phyloP scores from a whole-genome alignment of 164 flowering plant genomes.

The Taxillus chinensis region DNA sequence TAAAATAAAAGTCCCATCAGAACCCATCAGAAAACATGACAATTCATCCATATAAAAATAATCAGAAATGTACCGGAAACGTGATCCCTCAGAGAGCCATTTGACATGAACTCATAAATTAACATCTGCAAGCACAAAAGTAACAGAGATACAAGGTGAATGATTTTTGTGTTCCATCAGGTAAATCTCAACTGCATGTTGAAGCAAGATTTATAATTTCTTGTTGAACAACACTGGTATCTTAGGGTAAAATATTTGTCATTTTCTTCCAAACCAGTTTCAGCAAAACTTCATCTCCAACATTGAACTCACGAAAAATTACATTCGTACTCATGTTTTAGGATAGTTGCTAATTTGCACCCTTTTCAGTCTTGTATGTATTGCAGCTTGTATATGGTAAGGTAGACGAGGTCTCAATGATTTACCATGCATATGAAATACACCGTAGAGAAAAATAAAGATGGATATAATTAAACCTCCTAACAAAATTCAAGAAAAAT shows the following conservation, averaged over 20 bases:
- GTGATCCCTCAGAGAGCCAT: constrained; percentile 4
- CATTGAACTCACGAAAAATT: too few species aligned
- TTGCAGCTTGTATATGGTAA: too few species aligned
- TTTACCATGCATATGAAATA: too few species aligned
- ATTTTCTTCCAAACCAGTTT: too few species aligned
- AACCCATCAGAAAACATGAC: not conserved
- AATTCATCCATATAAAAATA: constrained; percentile 3
- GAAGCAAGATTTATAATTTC: not conserved
- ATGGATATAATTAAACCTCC: not conserved
- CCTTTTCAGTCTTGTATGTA: too few species aligned
- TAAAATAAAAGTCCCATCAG: not conserved
- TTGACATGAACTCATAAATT: constrained; percentile 4
- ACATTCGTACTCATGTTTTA: too few species aligned
- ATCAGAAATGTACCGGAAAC: constrained; percentile 1
- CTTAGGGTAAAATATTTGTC: too few species aligned
- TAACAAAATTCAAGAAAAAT: not conserved
- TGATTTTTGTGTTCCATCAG: not conserved
- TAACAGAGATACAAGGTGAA: not conserved
- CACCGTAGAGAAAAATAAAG: not conserved
- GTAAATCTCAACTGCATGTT: not conserved
- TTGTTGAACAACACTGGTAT: too few species aligned
- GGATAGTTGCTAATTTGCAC: too few species aligned
- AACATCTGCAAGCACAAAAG: not conserved
- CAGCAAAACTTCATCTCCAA: too few species aligned
- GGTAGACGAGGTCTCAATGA: too few species aligned